Base-by-base conservation (phyloP, 352 stramenopile species). In the Lagenidium sp. region DNA sequence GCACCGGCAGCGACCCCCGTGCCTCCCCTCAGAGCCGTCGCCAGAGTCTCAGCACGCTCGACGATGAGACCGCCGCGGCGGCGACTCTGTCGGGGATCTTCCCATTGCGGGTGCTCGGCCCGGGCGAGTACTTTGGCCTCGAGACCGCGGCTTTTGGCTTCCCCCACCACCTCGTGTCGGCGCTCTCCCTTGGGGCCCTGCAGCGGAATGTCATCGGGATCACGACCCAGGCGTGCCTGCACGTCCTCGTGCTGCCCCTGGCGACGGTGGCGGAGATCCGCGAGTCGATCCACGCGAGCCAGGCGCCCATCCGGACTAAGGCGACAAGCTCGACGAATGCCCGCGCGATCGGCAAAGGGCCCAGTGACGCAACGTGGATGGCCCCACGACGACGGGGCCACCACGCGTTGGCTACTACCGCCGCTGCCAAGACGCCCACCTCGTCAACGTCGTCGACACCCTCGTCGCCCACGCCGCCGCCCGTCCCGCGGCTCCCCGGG, bases 151-250 rank as follows among this genome's bases (percentile, higher is more conserved):
- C 61, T 22, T 85, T 82, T 26, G 36, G 47, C 1, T 85, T 82
- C 30, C 26, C 48, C 1, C 47, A 45, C 12, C 55, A 68, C 26
- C 46, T 64, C 3, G 47, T 64, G 8, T 65, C 60, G 1, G 65
- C 53, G 3, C 63, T 57, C 2, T 70, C 66, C 1, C 44, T 60
- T 4, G 65, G 55, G n/a, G 63, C 63, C 20, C 44, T 65, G 1
- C 59, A 82, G 16, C 71, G 71, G 21, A 85, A 71, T 23, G 16
- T 52, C 0, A 68, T 82, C 16, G 71, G 66, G 2, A 38, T 85
- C 15, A 55, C 68, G 0, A 67, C 68, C 6, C 41, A 37, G 0
- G 41, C 54, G 2, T 57, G 56, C 21, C 69, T 69, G 10, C 55
- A 68, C 28, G 44, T 78, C 4, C 37, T 85, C 8, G 44, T 53